Conservation (phyloP, 2,329 filamentous ascomycete genomes). For the Pseudogymnoascus sp. region DNA sequence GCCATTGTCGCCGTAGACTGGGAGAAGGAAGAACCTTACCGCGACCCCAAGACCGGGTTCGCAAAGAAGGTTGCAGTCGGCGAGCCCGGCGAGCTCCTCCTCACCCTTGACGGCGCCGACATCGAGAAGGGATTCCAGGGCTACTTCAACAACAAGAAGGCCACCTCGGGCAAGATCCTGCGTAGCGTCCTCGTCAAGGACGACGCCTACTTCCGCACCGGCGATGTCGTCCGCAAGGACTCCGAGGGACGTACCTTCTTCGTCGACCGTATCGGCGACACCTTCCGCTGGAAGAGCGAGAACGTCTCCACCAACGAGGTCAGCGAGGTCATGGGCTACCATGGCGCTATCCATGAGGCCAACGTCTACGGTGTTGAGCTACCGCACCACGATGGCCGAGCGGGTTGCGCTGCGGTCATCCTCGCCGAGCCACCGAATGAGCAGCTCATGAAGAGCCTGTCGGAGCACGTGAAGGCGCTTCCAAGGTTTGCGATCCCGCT, state of each 20-base stretch:
- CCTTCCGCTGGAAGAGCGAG: conserved; percentile 74
- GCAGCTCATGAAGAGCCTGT: conserved; percentile 48
- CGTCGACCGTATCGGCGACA: conserved; percentile 71
- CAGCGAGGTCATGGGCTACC: conserved; percentile 60
- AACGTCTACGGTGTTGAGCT: conserved; percentile 80
- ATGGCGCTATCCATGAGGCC: conserved; percentile 61
- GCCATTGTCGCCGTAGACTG: conserved; percentile 63
- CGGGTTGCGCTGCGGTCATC: conserved; percentile 68
- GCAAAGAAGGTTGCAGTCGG: conserved; percentile 51
- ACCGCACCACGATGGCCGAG: conserved; percentile 73
- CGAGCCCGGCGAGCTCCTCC: conserved; percentile 68
- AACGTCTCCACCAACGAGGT: conserved; percentile 80
- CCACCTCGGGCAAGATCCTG: conserved; percentile 65
- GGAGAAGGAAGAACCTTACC: conserved; percentile 57
- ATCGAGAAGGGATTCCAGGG: conserved; percentile 64
- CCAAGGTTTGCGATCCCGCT: conserved; percentile 70
- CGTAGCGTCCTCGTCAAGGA: conserved; percentile 64
- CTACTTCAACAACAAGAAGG: conserved; percentile 66
- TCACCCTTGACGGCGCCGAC: conserved; percentile 56
- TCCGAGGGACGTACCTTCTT: conserved; percentile 67
- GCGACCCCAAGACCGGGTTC: conserved; percentile 60
- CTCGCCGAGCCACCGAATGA: conserved; percentile 42
- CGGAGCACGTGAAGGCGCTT: conserved; percentile 49
- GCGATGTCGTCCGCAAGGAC: conserved; percentile 71
- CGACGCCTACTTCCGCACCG: conserved; percentile 75